Conservation (phyloP, 2,329 filamentous ascomycete species). For the Alternaria arbusti region DNA sequence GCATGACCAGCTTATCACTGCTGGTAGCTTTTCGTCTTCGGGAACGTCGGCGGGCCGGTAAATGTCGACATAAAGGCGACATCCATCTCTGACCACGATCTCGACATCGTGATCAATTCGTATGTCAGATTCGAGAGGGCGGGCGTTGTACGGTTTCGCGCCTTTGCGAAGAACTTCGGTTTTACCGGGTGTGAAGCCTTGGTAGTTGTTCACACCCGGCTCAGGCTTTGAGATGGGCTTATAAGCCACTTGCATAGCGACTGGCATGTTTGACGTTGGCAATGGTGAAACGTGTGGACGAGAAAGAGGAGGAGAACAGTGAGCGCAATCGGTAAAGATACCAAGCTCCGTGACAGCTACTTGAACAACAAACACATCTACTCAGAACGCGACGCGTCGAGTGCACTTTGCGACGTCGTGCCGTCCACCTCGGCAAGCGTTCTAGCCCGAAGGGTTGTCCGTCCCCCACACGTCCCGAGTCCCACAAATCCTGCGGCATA, state of each 20-base stretch:
- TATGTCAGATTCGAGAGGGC: constrained; percentile 48
- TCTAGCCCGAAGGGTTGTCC: background rate
- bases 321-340: background rate
- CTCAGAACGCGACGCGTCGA: background rate
- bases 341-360: background rate
- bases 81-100: constrained; percentile 53
- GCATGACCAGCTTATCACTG: constrained; percentile 53
- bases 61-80: constrained; percentile 53
- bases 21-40: constrained; percentile 49
- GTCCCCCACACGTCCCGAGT: background rate
- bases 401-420: background rate
- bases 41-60: constrained; percentile 49
- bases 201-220: constrained; percentile 51
- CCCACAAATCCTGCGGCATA: background rate
- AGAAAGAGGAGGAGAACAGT: background rate
- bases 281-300: background rate
- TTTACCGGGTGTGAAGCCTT: constrained; percentile 49
- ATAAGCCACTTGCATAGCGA: constrained; percentile 35
- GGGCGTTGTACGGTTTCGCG: constrained; percentile 47
- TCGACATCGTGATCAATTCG: constrained; percentile 55
- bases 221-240: constrained; percentile 45
- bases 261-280: constrained; percentile 35
- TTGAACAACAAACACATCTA: background rate
- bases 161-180: constrained; percentile 49
- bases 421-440: background rate